Evolutionary conservation across 805 yeast species (phyloP), one percentile per base, ranked within the genome.

Genomic region (Nakazawaea holstii): DNA sequence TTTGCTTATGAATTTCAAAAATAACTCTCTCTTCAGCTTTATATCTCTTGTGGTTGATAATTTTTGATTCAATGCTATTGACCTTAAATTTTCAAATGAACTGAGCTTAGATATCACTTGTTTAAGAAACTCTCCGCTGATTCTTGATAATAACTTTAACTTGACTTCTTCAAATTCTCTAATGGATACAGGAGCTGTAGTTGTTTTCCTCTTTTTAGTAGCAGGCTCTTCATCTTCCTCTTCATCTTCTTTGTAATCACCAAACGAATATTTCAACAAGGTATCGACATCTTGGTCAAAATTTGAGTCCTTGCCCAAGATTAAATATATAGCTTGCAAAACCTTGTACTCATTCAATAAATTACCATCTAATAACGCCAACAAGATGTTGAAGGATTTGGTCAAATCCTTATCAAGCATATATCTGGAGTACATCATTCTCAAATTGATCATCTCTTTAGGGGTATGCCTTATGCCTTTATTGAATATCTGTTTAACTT

Each of bases 391-490:
- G 3, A 39, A 28, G 3, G 42, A 43, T 15, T 29, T 43, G 9
- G 28, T 40, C 15, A 28, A 9, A 27, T 43, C 38, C 36, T 35
- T 8, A 29, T 29, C 27, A 8, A 32, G 15, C 17, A 41, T 15
- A 28, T 35, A 65, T 35, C 52, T 54, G 3, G 66, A 61, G 48
- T 54, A 65, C 62, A 61, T 53, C 43, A 58, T 63, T 38, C 66
- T 49, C 4, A 66, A 49, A 8, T 55, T 49, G 1, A 53, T 53
- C 7, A 54, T 51, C 33, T 60, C 59, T 1, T 45, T 48, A 26
- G 66, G 61, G 45, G 76, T 52, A 60, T 66, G 64, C 48, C 71
- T 58, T 35, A 72, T 64, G 1, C 84, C 90, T 54, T 74, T 69
- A 39, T 72, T 62, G 56, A 82, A 87, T 0, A 78, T 58, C 0